Evolutionary conservation across 2,329 filamentous ascomycete species (phyloP).

Genomic region (Bertia moriformis): DNA sequence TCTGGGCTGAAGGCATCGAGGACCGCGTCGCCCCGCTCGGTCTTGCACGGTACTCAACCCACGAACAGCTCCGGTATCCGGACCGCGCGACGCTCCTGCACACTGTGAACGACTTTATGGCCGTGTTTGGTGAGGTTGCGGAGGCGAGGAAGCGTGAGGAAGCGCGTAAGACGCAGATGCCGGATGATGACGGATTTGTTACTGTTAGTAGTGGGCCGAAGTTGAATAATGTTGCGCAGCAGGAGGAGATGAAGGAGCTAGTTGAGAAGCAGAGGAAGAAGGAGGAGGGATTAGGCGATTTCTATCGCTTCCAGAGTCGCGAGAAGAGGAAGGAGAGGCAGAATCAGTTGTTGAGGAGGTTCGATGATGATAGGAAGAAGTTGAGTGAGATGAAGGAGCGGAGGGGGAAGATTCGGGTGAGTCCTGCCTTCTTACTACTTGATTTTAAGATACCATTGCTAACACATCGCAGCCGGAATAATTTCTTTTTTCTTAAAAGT

Average conservation of each 20-base stretch:
- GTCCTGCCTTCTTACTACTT: background rate
- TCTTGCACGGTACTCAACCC: constrained; percentile 22
- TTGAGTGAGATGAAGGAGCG: constrained; percentile 57
- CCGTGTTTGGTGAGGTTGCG: constrained; percentile 36
- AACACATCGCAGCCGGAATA: background rate
- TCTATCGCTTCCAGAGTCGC: constrained; percentile 72
- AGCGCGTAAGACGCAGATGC: constrained; percentile 30
- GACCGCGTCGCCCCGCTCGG: constrained; percentile 19
- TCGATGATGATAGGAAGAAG: constrained; percentile 63
- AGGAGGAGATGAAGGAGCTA: constrained; percentile 34
- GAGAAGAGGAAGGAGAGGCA: constrained; percentile 68
- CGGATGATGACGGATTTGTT: constrained; percentile 54
- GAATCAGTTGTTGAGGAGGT: constrained; percentile 51
- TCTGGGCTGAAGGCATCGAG: constrained; percentile 34
- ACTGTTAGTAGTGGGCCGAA: constrained; percentile 48
- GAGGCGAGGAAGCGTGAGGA: constrained; percentile 28
- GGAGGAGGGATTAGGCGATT: constrained; percentile 51
- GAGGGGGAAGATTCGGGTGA: constrained; percentile 39
- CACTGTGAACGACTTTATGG: constrained; percentile 46
- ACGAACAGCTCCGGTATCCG: constrained; percentile 38
- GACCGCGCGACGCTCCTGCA: constrained; percentile 30
- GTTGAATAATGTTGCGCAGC: constrained; percentile 34
- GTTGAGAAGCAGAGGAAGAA: constrained; percentile 49
- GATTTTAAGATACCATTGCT: background rate
- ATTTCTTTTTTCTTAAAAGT: background rate